Conservation (phyloP, 108 stramenopile genomes). For the Cyclostephanos tholiformis region DNA sequence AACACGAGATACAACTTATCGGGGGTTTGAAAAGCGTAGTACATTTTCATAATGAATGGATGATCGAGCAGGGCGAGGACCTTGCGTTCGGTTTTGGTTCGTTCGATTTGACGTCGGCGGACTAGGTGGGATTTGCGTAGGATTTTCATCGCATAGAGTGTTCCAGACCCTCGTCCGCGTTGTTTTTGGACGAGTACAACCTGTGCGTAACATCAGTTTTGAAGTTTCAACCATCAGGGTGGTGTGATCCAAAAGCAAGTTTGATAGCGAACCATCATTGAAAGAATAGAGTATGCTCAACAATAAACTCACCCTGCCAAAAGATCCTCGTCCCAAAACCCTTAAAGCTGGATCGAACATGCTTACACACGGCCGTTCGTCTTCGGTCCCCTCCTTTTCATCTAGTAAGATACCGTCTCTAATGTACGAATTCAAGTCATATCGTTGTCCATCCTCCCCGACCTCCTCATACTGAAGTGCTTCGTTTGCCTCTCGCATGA, state of each 20-base stretch:
- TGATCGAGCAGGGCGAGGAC: constrained; percentile 89
- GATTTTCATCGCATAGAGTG: constrained; percentile 98
- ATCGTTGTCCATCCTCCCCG: constrained; percentile 6
- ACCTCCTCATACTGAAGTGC: constrained; percentile 17
- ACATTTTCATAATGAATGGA: constrained; percentile 90
- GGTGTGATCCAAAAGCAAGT: neutral
- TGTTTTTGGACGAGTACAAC: constrained; percentile 90
- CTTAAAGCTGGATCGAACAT: constrained; percentile 84
- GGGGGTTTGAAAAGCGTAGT: constrained; percentile 88
- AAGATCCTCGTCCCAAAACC: constrained; percentile 89
- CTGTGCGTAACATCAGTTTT: constrained; percentile 23
- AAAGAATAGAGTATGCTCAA: neutral
- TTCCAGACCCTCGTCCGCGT: constrained; percentile 67
- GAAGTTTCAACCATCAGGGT: neutral
- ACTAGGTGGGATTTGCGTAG: constrained; percentile 93
- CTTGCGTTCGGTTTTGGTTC: constrained; percentile 95
- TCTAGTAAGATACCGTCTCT: neutral
- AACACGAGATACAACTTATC: constrained; percentile 94
- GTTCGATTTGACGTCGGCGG: constrained; percentile 93
- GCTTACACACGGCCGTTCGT: constrained; percentile 74
- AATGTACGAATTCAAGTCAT: constrained; percentile 20
- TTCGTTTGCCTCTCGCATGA: constrained; percentile 18
- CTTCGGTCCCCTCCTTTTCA: constrained; percentile 1
- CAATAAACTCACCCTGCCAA: constrained; percentile 79
- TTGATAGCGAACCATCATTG: neutral